Conservation (phyloP, 495 filamentous ascomycete genomes). For the Friedmanniomyces simplex region DNA sequence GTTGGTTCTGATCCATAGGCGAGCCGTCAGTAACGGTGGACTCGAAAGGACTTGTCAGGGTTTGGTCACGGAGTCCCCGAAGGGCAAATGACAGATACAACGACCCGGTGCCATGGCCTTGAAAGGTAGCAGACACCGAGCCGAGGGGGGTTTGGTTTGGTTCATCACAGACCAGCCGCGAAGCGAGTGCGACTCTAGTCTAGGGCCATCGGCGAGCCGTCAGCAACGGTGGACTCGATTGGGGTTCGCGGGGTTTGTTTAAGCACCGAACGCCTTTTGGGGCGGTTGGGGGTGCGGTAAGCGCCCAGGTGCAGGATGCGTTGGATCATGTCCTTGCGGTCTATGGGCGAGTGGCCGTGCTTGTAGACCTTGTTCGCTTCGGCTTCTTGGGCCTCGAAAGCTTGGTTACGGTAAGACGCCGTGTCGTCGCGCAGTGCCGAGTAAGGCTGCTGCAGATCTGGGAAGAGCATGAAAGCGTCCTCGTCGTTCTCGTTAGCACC, state of each 20-base stretch:
- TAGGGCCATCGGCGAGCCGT: too few relatives aligned
- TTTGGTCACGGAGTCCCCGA: too few relatives aligned
- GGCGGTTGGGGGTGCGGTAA: background rate
- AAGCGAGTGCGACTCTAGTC: too few relatives aligned
- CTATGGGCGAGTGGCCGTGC: background rate
- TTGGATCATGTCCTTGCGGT: background rate
- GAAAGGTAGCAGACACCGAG: too few relatives aligned
- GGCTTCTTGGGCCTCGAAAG: background rate
- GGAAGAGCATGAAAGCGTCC: slow-evolving; percentile 7
- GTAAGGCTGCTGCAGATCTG: background rate
- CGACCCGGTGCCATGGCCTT: too few relatives aligned
- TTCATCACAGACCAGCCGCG: too few relatives aligned
- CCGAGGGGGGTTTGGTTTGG: too few relatives aligned
- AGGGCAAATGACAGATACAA: too few relatives aligned
- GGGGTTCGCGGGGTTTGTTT: background rate
- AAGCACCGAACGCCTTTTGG: background rate
- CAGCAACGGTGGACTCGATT: too few relatives aligned
- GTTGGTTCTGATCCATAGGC: background rate
- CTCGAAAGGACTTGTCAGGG: too few relatives aligned
- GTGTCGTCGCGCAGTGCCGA: slow-evolving; percentile 3
- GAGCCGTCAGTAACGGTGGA: too few relatives aligned
- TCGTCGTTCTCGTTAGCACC: background rate
- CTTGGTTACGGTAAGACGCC: background rate
- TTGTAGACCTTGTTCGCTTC: background rate
- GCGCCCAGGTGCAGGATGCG: background rate